These are phyloP conservation scores for Trichoderma cornu-damae DNA, from an alignment of 2,329 filamentous ascomycete genomes.

Conservation along the genomic window DNA sequence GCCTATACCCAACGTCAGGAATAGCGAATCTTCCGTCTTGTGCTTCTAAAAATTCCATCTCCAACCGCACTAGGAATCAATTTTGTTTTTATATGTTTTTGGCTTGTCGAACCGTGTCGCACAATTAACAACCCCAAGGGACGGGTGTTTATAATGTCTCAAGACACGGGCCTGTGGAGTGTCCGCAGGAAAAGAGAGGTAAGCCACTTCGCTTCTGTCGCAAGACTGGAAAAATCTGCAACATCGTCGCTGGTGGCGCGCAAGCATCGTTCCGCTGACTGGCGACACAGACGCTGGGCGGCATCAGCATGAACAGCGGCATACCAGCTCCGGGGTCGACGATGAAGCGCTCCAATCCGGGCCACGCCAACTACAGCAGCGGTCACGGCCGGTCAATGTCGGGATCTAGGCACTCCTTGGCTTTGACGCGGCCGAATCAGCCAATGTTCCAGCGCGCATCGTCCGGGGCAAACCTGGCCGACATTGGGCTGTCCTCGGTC, in stretches of 20 bases:
- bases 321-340: constrained; percentile 90
- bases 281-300: constrained; percentile 68
- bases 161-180: constrained; percentile 83
- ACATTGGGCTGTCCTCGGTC: constrained; percentile 75
- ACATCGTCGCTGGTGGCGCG: constrained; percentile 21
- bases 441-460: constrained; percentile 82
- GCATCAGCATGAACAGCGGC: constrained; percentile 73
- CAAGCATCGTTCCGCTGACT: constrained; percentile 21
- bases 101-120: not conserved
- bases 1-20: constrained; percentile 18
- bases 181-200: constrained; percentile 90
- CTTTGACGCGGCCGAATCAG: constrained; percentile 75
- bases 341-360: constrained; percentile 86
- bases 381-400: constrained; percentile 79
- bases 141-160: constrained; percentile 62
- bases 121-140: not conserved
- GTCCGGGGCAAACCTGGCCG: constrained; percentile 73
- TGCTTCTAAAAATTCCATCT: not conserved
- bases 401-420: constrained; percentile 78
- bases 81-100: too few relatives aligned
- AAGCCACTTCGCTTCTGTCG: constrained; percentile 32
- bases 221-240: not conserved
- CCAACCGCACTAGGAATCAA: not conserved
- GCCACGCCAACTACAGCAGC: constrained; percentile 58
- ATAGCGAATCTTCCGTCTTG: not conserved